A percentile compares a stretch with the other conserved stretches of the same genome.
These are phyloP conservation scores for Penicillium roqueforti DNA, from an alignment of 495 filamentous ascomycete species.

Conservation along the genomic window DNA sequence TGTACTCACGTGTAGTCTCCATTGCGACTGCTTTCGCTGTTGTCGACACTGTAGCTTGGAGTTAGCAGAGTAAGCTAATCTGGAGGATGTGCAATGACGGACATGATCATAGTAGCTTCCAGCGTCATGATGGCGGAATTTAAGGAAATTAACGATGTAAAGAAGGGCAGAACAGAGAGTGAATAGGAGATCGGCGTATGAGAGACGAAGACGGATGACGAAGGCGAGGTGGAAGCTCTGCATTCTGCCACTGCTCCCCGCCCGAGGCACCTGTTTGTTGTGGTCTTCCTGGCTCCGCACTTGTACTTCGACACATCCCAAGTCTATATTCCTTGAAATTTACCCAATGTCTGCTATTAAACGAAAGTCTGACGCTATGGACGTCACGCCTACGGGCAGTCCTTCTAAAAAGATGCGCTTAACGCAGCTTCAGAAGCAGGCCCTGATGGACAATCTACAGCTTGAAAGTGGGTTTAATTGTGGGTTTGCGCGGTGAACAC, in stretches of 20 bases:
- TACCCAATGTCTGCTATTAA: slow-evolving; percentile 55
- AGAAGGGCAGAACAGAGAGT: slow-evolving; percentile 3
- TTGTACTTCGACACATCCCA: slow-evolving; percentile 7
- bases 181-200: slow-evolving; percentile 10
- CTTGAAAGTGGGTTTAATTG: slow-evolving; percentile 68
- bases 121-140: slow-evolving; percentile 57
- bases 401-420: slow-evolving; percentile 61
- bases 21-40: slow-evolving; percentile 95
- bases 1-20: slow-evolving; percentile 73
- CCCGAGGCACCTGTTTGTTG: slow-evolving; percentile 27
- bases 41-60: slow-evolving; percentile 68
- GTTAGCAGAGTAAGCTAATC: slow-evolving; percentile 24
- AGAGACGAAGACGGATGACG: slow-evolving; percentile 15
- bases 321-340: slow-evolving; percentile 12
- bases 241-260: slow-evolving; percentile 24
- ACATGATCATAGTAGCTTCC: slow-evolving; percentile 75
- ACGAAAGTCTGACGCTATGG: slow-evolving; percentile 50
- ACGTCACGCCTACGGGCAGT: slow-evolving; percentile 50
- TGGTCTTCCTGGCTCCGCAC: slow-evolving; percentile 21
- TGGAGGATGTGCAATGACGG: slow-evolving; percentile 27
- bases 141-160: slow-evolving; percentile 7
- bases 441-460: slow-evolving; percentile 86
- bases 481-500: background rate
- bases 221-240: slow-evolving; percentile 20
- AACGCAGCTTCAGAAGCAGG: slow-evolving; percentile 76